Percentiles rank a stretch among this genome's conserved stretches.
These are phyloP conservation scores for Aspergillus hancockii DNA, from an alignment of 495 filamentous ascomycete genomes.

Conservation along the genomic window DNA sequence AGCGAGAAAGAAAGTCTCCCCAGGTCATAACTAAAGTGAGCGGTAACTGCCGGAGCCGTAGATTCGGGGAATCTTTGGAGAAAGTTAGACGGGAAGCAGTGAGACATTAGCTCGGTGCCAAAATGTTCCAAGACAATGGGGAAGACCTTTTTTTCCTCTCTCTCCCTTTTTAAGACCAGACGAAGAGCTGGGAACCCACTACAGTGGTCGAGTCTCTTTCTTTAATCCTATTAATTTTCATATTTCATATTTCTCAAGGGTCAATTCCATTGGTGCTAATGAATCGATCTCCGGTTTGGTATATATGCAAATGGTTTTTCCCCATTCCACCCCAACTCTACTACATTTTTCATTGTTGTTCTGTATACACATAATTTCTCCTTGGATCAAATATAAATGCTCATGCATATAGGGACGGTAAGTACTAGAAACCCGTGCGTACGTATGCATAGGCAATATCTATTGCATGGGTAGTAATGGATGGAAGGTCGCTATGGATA, in stretches of 20 bases:
- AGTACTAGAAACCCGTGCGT: background rate
- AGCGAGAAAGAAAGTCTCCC: background rate
- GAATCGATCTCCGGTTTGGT: background rate
- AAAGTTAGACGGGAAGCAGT: conserved; percentile 4
- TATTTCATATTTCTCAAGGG: background rate
- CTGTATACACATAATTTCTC: background rate
- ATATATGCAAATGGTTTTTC: too few relatives aligned
- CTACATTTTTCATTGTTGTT: background rate
- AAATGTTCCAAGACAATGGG: background rate
- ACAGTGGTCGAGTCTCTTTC: background rate
- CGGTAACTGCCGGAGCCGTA: conserved; percentile 2
- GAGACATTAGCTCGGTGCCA: background rate
- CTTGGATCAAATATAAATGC: background rate
- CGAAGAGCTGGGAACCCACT: background rate
- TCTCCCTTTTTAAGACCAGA: background rate
- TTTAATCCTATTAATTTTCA: background rate
- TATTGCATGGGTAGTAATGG: conserved; percentile 1
- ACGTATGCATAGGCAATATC: background rate
- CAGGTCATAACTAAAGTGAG: background rate
- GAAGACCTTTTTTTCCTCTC: too few relatives aligned
- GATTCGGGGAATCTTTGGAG: conserved; percentile 3
- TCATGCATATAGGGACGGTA: conserved; percentile 1
- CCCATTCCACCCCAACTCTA: too few relatives aligned
- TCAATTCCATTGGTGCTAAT: background rate
- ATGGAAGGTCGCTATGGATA: conserved; percentile 10